Conservation (phyloP, 2,329 filamentous ascomycete species). For the Fusarium fujikuroi region DNA sequence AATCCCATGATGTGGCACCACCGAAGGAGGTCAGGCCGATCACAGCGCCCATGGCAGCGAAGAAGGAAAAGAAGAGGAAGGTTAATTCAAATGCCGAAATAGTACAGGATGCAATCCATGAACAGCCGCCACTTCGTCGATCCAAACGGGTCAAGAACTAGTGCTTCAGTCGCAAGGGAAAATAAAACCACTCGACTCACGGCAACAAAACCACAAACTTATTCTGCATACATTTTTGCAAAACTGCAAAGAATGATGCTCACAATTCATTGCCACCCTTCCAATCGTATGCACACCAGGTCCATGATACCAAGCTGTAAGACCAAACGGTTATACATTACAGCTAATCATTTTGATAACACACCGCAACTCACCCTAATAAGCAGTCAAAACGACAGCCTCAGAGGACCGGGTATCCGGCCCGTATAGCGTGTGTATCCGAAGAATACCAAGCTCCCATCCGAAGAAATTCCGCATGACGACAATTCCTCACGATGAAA, state of each 20-base stretch:
- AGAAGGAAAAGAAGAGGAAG: slow-evolving; percentile 41
- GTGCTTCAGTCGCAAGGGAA: neutral
- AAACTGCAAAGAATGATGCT: neutral
- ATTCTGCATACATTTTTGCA: neutral
- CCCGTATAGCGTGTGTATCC: slow-evolving; percentile 40
- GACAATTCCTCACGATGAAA: slow-evolving; percentile 7
- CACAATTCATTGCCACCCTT: neutral
- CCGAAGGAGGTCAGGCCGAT: slow-evolving; percentile 19
- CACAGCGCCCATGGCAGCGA: neutral
- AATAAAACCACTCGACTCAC: neutral
- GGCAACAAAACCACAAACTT: neutral
- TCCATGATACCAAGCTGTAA: neutral
- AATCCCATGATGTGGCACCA: slow-evolving; percentile 1
- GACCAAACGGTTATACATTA: neutral
- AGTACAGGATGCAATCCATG: slow-evolving; percentile 24
- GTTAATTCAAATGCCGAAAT: slow-evolving; percentile 5
- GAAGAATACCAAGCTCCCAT: slow-evolving; percentile 35
- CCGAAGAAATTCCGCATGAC: slow-evolving; percentile 42
- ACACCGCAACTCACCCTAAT: slow-evolving; percentile 1
- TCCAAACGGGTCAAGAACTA: slow-evolving; percentile 41
- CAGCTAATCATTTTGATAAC: slow-evolving; percentile 3
- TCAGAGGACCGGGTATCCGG: slow-evolving; percentile 34
- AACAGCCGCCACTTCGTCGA: slow-evolving; percentile 33
- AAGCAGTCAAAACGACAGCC: slow-evolving; percentile 2
- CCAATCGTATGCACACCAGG: neutral